Evolutionary conservation across 177 flowering plant genomes (phyloP).

Genomic region (Telopea speciosissima): DNA sequence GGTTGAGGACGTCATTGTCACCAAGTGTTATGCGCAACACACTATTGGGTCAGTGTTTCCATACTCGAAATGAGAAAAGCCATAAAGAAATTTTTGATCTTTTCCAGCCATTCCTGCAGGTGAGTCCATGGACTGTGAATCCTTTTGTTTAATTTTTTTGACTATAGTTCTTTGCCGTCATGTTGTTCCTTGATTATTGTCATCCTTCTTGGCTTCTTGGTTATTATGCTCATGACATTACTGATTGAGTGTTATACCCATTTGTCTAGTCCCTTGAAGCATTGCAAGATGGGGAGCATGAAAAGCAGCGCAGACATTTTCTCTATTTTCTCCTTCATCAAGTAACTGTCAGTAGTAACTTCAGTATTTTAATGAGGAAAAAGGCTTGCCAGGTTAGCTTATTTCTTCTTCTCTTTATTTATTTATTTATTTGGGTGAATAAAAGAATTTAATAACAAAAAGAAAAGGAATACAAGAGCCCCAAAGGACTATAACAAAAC

Average conservation of each 20-base stretch:
- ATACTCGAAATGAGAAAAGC: constrained; percentile 84
- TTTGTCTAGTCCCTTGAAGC: constrained; percentile 81
- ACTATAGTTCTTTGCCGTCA: neutral
- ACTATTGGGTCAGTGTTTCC: constrained; percentile 90
- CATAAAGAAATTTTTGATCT: constrained; percentile 98
- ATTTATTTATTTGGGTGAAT: too few relatives aligned
- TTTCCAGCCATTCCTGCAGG: constrained; percentile 90
- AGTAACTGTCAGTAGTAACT: constrained; percentile 87
- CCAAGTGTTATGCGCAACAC: constrained; percentile 95
- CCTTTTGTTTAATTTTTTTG: constrained; percentile 10
- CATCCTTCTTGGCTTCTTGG: neutral
- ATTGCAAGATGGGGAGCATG: constrained; percentile 94
- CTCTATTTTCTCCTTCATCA: constrained; percentile 91
- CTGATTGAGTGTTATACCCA: constrained; percentile 11
- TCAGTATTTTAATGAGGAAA: constrained; percentile 72
- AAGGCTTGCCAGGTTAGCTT: constrained; percentile 76
- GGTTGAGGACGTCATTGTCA: constrained; percentile 82
- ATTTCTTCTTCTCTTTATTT: constrained; percentile 7
- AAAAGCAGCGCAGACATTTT: constrained; percentile 81
- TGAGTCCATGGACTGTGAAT: constrained; percentile 22
- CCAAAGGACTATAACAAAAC: too few relatives aligned
- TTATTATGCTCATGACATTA: constrained; percentile 6
- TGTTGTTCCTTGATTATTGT: neutral
- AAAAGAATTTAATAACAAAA: too few relatives aligned
- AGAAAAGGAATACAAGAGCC: too few relatives aligned